A percentile compares a stretch with the other conserved stretches of the same genome.
phyloP scores from a whole-genome alignment of 1,139 yeast species.

The Geotrichum restrictum region DNA sequence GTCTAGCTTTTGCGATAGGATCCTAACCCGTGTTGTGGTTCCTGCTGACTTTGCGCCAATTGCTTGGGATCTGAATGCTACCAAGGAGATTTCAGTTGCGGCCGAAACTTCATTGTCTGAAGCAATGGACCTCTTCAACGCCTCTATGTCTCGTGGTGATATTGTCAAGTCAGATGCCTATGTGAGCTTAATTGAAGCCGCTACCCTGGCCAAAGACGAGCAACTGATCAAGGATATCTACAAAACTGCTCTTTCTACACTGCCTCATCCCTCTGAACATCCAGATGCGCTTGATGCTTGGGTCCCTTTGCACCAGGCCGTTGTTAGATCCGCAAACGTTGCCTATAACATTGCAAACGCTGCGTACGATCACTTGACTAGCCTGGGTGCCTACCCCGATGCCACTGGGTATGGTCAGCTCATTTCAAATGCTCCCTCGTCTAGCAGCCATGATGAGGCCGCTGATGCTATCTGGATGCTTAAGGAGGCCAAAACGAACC shows the following conservation, averaged over 20 bases:
- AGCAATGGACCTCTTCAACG: conserved; percentile 27
- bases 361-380: conserved; percentile 34
- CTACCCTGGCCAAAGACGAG: conserved; percentile 17
- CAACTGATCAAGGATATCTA: conserved; percentile 23
- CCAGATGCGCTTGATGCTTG: conserved; percentile 32
- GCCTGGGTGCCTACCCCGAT: conserved; percentile 38
- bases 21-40: not conserved
- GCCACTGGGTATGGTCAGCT: conserved; percentile 40
- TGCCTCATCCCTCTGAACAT: conserved; percentile 32
- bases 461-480: conserved; percentile 37
- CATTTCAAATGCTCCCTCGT: conserved; percentile 32
- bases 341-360: conserved; percentile 29
- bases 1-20: conserved; percentile 5
- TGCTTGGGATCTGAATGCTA: conserved; percentile 13
- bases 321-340: conserved; percentile 30
- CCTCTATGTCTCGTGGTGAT: conserved; percentile 25
- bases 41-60: conserved; percentile 1
- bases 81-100: conserved; percentile 28
- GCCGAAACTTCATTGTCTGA: conserved; percentile 24
- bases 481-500: conserved; percentile 37
- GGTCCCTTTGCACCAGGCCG: conserved; percentile 31
- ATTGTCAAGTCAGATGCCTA: conserved; percentile 29
- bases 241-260: conserved; percentile 23
- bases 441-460: conserved; percentile 35
- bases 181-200: conserved; percentile 28